Evolutionary conservation across 805 yeast species (phyloP), one percentile per base, ranked within the genome.

Genomic region (Cyberlindnera misumaiensis): DNA sequence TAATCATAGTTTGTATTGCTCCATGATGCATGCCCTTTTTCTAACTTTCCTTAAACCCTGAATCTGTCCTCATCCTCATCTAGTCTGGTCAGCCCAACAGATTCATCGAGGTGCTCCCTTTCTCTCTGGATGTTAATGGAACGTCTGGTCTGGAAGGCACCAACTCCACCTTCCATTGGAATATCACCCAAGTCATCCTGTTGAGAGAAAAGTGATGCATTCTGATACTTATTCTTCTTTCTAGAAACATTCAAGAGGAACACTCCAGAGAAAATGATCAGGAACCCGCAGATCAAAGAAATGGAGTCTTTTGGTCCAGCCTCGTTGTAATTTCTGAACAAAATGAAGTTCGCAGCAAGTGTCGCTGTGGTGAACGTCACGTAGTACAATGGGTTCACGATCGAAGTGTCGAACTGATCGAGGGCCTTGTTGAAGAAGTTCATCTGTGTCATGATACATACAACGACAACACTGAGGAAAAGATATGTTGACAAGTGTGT

Each of bases 281-380:
- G 68, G 59, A 87, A 87, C 14, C 96, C 96, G 53, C 87, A 79
- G 41, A 87, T 70, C 42, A 87, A 70, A 15, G 95, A 84, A 37
- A 87, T 78, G 38, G 86, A 76, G 59, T 86, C 84, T 46, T 83
- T 83, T 15, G 84, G 73, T 20, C 83, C 76, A 6, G 94, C 67
- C 31, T 95, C 85, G 63, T 85, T 86, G 69, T 88, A 87, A 12
- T 95, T 95, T 52, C 80, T 72, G 64, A 87, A 88, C 38, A 87
- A 65, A 44, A 88, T 80, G 58, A 88, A 88, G 27, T 94, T 85
- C 1, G 96, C 96, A 39, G 75, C 70, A 51, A 87, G 69, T 0
- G 96, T 88, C 36, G 83, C 85, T 0, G 96, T 86, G 28, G 96
- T 87, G 65, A 87, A 88, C 1, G 95, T 79, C 39, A 87, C 96